Base-by-base conservation (phyloP, 352 stramenopile species). In the Pythium angustatum region DNA sequence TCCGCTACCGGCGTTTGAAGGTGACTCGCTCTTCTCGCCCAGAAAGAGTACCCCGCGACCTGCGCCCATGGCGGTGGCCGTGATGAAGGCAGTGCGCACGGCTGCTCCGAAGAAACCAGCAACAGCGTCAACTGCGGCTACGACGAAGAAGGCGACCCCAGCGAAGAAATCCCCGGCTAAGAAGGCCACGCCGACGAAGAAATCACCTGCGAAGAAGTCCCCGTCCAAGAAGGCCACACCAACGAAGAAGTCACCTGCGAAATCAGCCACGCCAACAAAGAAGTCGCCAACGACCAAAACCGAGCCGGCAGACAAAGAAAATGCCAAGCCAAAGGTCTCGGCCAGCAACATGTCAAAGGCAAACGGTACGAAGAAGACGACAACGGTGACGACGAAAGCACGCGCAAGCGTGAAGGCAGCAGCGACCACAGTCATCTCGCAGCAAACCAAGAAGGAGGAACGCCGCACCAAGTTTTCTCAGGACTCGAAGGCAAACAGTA, bases 11-110 rank as follows among this genome's bases (percentile, higher is more conserved):
- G 67, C 79, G 15, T 79, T 79, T 62, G 72, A 73, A 12, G 79
- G 83, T 3, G 77, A 89, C n/a, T 85, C 82, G 19, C 68, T 79
- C 17, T 91, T 88, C 72, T 76, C 82, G 22, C 80, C 82, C 8
- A 85, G 70, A 22, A 68, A 69, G 28, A 52, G 66, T 14, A 50
- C 66, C 27, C 34, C 66, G 15, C 75, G 64, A 2, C 68, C 73
- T 27, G 57, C 69, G 8, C 70, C 67, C 12, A 74, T 66, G 59
- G 41, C 66, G 12, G 49, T 66, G 2, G 28, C 60, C 21, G 66
- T 75, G 33, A 70, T 67, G 55, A 73, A 77, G 36, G 69, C 66
- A 6, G 53, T 50, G 41, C 58, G 53, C 33, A 21, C 52, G 5
- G 24, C 58, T 7, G 17, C 62, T 8, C 47, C 58, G 1, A 58